Base-by-base conservation (phyloP, 2,329 filamentous ascomycete genomes). In the Colletotrichum sp. region DNA sequence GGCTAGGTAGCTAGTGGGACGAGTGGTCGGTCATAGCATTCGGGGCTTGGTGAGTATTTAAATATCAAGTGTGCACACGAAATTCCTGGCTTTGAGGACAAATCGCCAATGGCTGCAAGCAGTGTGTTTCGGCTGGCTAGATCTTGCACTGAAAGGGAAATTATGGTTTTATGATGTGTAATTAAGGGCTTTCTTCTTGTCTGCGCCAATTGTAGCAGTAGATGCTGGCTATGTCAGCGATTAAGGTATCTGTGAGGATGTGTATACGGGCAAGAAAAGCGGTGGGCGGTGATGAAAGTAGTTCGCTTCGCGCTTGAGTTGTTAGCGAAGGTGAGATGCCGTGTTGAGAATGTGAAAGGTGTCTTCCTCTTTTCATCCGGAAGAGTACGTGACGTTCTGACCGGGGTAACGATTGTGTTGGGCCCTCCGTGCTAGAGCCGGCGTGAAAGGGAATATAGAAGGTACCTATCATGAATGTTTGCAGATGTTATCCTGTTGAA, bases 351-450 rank as follows among this genome's bases (percentile, higher is more conserved):
- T n/a, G 3, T n/a, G 2, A 1, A 43, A 43, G 36, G 0, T 43
- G 0, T 0, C 16, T 6, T 43, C 9, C 0, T 43, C 38, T 43
- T 43, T n/a, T n/a, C n/a, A n/a, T n/a, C n/a, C n/a, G n/a, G n/a
- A n/a, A n/a, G n/a, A n/a, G n/a, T n/a, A n/a, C 13, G 32, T 2
- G 3, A 34, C 1, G 0, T 36, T 7, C 0, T 7, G 32, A 7
- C 32, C 5, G 2, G 13, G 1, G 32, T 0, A 0, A 7, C 16
- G 3, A 36, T 16, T 36, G 36, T 18, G 36, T 43, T 43, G 36
- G 36, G 1, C 0, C 0, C 3, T 0, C 38, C 3, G 8, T 43
- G 18, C 38, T 43, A 10, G 1, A 6, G 36, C 5, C 2, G 18
- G 3, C 0, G 18, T 3, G 38, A 0, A 2, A 43, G 8, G 38